These are phyloP conservation scores for Phytophthora ohioensis DNA, from an alignment of 352 stramenopile genomes.

Conservation along the genomic window DNA sequence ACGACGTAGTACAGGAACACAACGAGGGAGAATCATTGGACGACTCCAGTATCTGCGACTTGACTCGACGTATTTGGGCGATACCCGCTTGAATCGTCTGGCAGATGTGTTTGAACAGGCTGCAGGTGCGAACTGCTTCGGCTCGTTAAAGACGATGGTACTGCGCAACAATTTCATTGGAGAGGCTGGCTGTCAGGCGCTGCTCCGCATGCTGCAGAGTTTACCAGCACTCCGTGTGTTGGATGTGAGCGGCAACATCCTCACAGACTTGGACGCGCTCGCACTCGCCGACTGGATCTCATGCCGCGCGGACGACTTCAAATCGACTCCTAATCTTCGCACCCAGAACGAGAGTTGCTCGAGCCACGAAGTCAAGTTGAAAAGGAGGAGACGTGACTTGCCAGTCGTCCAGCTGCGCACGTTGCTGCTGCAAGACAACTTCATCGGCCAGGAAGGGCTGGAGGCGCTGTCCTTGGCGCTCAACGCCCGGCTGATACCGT, in stretches of 20 bases:
- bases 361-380: conserved; percentile 4
- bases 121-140: conserved; percentile 37
- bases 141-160: conserved; percentile 44
- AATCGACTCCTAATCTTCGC: conserved; percentile 6
- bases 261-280: conserved; percentile 61
- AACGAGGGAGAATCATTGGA: background rate
- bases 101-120: conserved; percentile 38
- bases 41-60: conserved; percentile 47
- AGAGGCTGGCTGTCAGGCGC: conserved; percentile 47
- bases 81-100: conserved; percentile 48
- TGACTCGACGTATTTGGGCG: conserved; percentile 67
- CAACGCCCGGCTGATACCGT: conserved; percentile 25
- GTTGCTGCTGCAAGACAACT: conserved; percentile 47
- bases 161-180: conserved; percentile 73
- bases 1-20: background rate
- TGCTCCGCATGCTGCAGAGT: conserved; percentile 41
- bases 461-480: conserved; percentile 36
- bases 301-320: conserved; percentile 1
- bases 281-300: conserved; percentile 39
- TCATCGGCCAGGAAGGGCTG: conserved; percentile 36
- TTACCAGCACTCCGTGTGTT: conserved; percentile 40
- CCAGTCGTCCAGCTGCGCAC: conserved; percentile 27
- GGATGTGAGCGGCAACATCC: conserved; percentile 62
- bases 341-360: conserved; percentile 7
- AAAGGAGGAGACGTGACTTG: background rate